A percentile compares a stretch with the other conserved stretches of the same genome.
Conservation (phyloP, 2,329 filamentous ascomycete species). For the Fusarium neocosmosporiellum region DNA sequence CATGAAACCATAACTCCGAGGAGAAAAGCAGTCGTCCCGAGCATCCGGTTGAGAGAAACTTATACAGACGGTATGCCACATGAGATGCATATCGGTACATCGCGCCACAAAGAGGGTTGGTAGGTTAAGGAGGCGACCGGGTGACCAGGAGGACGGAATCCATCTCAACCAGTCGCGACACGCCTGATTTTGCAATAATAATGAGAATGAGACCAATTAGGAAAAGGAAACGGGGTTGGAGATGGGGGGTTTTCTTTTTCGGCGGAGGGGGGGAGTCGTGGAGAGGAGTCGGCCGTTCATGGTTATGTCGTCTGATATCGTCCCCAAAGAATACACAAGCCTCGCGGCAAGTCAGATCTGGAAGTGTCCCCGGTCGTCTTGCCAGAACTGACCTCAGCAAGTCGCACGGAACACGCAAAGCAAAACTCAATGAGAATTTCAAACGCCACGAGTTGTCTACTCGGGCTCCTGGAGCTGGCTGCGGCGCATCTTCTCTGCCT, state of each 20-base stretch:
- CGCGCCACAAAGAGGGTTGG: constrained; percentile 36
- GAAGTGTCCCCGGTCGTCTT: constrained; percentile 59
- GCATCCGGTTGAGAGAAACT: constrained; percentile 24
- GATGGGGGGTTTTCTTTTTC: constrained; percentile 38
- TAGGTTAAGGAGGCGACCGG: constrained; percentile 30
- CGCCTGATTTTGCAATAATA: constrained; percentile 31
- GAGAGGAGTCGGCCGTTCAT: constrained; percentile 46
- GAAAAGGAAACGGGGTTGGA: constrained; percentile 40
- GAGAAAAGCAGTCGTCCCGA: constrained; percentile 33
- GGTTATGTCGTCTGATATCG: constrained; percentile 58
- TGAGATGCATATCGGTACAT: constrained; percentile 29
- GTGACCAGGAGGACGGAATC: constrained; percentile 17
- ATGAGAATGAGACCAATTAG: constrained; percentile 40
- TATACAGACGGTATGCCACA: constrained; percentile 38
- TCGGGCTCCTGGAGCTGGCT: constrained; percentile 76
- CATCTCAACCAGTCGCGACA: constrained; percentile 17
- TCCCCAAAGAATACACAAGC: constrained; percentile 63
- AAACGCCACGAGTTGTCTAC: constrained; percentile 49
- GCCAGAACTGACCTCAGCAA: constrained; percentile 60
- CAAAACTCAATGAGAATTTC: constrained; percentile 40
- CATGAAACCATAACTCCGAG: constrained; percentile 28
- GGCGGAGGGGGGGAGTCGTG: constrained; percentile 16
- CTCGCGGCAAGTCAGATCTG: constrained; percentile 74
- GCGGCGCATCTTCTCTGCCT: constrained; percentile 98
- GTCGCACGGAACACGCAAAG: constrained; percentile 45